A percentile compares a stretch with the other conserved stretches of the same genome.
These are phyloP conservation scores for Fusarium nelsonii DNA, from an alignment of 2,329 filamentous ascomycete species.

Conservation along the genomic window DNA sequence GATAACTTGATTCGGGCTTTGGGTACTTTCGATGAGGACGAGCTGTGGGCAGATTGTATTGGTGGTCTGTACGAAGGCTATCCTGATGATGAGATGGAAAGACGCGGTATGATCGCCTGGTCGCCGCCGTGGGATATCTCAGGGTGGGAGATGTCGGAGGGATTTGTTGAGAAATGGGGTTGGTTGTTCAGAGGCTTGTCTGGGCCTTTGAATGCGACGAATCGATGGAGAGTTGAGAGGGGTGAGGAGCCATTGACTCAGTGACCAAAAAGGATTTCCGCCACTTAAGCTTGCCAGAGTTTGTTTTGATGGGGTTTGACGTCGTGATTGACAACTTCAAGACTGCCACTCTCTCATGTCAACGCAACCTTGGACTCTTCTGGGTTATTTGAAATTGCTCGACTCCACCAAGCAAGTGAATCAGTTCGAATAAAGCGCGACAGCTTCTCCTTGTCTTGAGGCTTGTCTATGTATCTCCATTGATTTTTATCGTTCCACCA, in stretches of 20 bases:
- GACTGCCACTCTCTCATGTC: too few species aligned
- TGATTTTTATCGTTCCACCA: too few species aligned
- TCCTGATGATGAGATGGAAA: slow-evolving; percentile 56
- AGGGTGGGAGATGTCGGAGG: slow-evolving; percentile 42
- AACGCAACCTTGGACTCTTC: too few species aligned
- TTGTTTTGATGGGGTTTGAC: not conserved
- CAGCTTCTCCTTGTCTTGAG: too few species aligned
- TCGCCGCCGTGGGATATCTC: slow-evolving; percentile 43
- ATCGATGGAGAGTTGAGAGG: slow-evolving; percentile 33
- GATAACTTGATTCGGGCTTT: slow-evolving; percentile 14
- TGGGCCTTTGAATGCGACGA: slow-evolving; percentile 30
- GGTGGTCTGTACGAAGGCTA: slow-evolving; percentile 60
- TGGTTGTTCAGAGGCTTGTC: slow-evolving; percentile 31
- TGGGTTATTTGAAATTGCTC: too few species aligned
- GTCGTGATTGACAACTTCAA: too few species aligned
- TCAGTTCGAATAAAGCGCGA: too few species aligned
- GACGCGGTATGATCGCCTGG: slow-evolving; percentile 59
- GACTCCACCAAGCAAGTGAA: too few species aligned
- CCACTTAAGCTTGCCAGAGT: not conserved
- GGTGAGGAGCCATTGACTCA: slow-evolving; percentile 22
- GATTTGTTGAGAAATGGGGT: slow-evolving; percentile 41
- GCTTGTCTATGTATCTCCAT: too few species aligned
- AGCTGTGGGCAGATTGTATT: slow-evolving; percentile 58
- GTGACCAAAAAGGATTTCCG: too few species aligned
- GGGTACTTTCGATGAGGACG: slow-evolving; percentile 56